Conservation (phyloP, 176 grass and related monocot genomes). For the Leersia perrieri region DNA sequence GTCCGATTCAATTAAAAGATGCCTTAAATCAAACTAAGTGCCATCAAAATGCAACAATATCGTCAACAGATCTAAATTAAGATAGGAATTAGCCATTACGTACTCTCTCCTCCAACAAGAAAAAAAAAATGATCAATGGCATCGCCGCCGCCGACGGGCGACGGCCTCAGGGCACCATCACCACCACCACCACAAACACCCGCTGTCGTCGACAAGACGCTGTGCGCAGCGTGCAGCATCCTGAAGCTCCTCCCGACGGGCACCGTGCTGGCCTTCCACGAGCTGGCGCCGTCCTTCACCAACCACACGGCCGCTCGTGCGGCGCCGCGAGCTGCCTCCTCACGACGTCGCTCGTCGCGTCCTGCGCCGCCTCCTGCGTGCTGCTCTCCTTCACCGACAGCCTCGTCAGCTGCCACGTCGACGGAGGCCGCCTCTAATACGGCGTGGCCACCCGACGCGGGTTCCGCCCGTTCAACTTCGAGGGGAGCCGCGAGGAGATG, state of each 20-base stretch:
- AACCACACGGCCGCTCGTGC: conserved; percentile 53
- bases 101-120: no score
- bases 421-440: conserved; percentile 59
- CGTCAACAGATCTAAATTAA: no score
- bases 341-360: conserved; percentile 21
- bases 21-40: no score
- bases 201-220: conserved; percentile 44
- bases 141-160: no score
- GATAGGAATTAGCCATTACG: no score
- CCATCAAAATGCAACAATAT: no score
- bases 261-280: conserved; percentile 45
- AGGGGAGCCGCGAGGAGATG: neutral
- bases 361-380: conserved; percentile 32
- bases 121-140: no score
- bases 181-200: no score
- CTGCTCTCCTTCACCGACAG: conserved; percentile 64
- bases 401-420: conserved; percentile 8
- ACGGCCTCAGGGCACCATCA: no score
- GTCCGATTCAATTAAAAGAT: no score
- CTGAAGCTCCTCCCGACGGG: conserved; percentile 55
- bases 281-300: conserved; percentile 58
- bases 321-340: conserved; percentile 32
- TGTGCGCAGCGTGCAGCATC: conserved; percentile 31
- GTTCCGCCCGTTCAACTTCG: conserved; percentile 47
- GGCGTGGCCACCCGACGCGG: conserved; percentile 45